phyloP scores from a whole-genome alignment of 2,329 filamentous ascomycete species.

The Fusarium lyarnte region DNA sequence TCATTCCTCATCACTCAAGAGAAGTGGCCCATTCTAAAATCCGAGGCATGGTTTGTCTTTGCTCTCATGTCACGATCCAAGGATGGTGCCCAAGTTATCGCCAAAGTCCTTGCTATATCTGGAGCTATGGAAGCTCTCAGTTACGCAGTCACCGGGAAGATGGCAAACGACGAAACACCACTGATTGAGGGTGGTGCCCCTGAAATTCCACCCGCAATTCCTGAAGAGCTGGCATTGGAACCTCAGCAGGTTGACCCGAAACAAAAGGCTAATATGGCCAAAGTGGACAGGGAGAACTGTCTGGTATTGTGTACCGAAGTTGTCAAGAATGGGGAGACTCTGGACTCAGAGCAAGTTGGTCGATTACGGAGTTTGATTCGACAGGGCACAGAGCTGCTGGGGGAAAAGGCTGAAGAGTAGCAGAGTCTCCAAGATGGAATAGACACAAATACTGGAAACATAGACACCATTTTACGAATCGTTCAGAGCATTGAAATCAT shows the following conservation, averaged over 20 bases:
- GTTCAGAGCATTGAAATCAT: constrained; percentile 4
- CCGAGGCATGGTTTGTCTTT: constrained; percentile 70
- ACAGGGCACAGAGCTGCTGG: constrained; percentile 59
- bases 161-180: constrained; percentile 22
- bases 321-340: constrained; percentile 54
- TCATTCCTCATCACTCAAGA: constrained; percentile 64
- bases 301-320: constrained; percentile 68
- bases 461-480: constrained; percentile 1
- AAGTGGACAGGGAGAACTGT: constrained; percentile 69
- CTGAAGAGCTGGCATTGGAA: constrained; percentile 53
- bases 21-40: constrained; percentile 68
- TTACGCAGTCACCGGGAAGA: constrained; percentile 59
- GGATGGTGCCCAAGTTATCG: constrained; percentile 59
- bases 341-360: constrained; percentile 52
- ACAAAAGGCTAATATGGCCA: constrained; percentile 56
- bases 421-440: background rate
- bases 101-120: constrained; percentile 53
- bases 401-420: constrained; percentile 38
- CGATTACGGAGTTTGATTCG: constrained; percentile 61
- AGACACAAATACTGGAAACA: background rate
- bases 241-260: constrained; percentile 59
- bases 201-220: constrained; percentile 26
- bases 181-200: constrained; percentile 30
- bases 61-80: constrained; percentile 66
- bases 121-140: constrained; percentile 57